Evolutionary conservation across 371 early-diverging fungal species (phyloP).

Genomic region (Mucor ambiguus): DNA sequence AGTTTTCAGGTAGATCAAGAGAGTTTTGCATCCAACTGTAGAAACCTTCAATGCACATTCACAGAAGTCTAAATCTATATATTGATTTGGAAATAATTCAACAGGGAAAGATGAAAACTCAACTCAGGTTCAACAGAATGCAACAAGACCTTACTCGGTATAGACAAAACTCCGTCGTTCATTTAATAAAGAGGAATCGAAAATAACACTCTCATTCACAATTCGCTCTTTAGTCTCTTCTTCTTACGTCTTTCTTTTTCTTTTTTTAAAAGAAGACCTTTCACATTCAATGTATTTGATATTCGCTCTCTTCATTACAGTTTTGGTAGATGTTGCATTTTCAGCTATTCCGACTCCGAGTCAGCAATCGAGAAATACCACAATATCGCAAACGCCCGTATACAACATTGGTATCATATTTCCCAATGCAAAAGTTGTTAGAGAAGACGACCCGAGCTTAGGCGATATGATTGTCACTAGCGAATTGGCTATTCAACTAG

Average conservation of each 20-base stretch:
- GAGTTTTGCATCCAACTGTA: neutral
- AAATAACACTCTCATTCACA: neutral
- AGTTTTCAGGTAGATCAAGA: neutral
- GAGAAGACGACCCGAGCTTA: slow-evolving; percentile 25
- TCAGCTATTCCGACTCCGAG: slow-evolving; percentile 8
- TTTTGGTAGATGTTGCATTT: neutral
- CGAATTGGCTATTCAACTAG: slow-evolving; percentile 35
- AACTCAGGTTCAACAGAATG: neutral
- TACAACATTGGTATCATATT: slow-evolving; percentile 44
- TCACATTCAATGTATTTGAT: neutral
- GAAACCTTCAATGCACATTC: neutral
- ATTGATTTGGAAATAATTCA: slow-evolving; percentile 1
- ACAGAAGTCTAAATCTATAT: neutral
- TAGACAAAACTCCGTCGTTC: slow-evolving; percentile 9
- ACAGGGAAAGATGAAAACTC: neutral
- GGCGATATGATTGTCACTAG: slow-evolving; percentile 42
- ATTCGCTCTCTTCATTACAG: neutral
- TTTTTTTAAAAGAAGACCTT: neutral
- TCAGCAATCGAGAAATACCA: neutral
- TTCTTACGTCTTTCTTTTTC: neutral
- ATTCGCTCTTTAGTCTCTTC: neutral
- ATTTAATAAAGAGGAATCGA: neutral
- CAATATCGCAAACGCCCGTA: slow-evolving; percentile 8
- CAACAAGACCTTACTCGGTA: slow-evolving; percentile 5
- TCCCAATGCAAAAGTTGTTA: slow-evolving; percentile 29